Base-by-base conservation (phyloP, 208 protist genomes). In the Crithidia brevicula region DNA sequence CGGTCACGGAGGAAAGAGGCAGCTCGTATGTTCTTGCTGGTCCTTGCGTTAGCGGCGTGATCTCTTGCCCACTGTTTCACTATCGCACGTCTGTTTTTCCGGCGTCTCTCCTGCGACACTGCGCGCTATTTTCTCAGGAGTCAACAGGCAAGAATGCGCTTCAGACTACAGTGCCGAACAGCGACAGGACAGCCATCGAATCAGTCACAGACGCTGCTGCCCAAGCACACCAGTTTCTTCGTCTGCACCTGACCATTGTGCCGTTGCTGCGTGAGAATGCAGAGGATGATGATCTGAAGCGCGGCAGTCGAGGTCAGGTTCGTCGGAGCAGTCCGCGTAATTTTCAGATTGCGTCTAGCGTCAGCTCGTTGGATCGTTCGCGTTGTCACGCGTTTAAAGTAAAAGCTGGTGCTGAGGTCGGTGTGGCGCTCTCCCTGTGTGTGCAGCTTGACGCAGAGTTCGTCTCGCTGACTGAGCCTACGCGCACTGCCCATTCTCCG, bases 31-130 rank as follows among this genome's bases (percentile, higher is more conserved):
- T 30, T 15, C 27, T 38, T 3, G 1, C 6, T 7, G n/a, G 2
- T 9, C 38, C 20, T 1, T n/a, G 23, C 38, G 38, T 68, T 18
- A 47, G 50, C 8, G 62, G 62, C 20, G 8, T 2, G 2, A 22
- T 71, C 3, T 42, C 31, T 28, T 53, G 65, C 42, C 53, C 65
- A 0, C 11, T 53, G 2, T 16, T 62, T n/a, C 52, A 61, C 30
- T 71, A 62, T 43, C n/a, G 30, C 54, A 71, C 65, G 13, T 2
- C 38, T 36, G 65, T 23, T 16, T 71, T 71, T 15, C 53, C 65
- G 1, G 40, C 23, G 3, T 61, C 54, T 20, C 23, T 62, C 10
- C 40, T 71, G 28, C 38, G 65, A 7, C 42, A 71, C 65, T 71
- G 34, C 61, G 25, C 49, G 1, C 20, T 42, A n/a, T n/a, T n/a